These are phyloP conservation scores for Xylaria sp. DNA, from an alignment of 2,329 filamentous ascomycete genomes.

Conservation along the genomic window DNA sequence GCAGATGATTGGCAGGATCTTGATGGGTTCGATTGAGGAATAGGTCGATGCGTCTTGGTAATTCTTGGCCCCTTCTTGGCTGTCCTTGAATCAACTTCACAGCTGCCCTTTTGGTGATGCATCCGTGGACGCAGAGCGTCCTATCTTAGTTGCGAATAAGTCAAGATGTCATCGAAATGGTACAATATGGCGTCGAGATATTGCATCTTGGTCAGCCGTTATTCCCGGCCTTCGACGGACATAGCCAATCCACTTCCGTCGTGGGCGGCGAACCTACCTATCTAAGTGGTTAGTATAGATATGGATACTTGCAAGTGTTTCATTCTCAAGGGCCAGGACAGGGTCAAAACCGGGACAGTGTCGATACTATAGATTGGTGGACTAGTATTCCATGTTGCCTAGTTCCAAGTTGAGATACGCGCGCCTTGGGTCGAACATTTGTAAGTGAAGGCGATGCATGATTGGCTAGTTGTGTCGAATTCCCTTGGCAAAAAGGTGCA, in stretches of 20 bases:
- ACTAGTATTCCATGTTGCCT: background rate
- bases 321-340: too few species aligned
- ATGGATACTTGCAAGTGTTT: too few species aligned
- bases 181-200: conserved; percentile 16
- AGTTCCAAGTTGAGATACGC: background rate
- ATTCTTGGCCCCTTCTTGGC: conserved; percentile 24
- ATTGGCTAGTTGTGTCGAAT: conserved; percentile 2
- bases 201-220: background rate
- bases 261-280: background rate
- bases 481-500: conserved; percentile 6
- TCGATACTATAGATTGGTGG: background rate
- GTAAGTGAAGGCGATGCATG: background rate
- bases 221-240: background rate
- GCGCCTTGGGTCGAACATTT: background rate
- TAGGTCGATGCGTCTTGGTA: background rate
- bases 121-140: conserved; percentile 10
- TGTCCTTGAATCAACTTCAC: conserved; percentile 25
- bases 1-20: conserved; percentile 17
- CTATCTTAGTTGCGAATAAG: background rate
- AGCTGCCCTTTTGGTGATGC: conserved; percentile 21
- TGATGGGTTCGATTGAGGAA: background rate
- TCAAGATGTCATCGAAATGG: conserved; percentile 17
- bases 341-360: background rate
- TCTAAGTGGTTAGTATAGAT: background rate
- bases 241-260: background rate